A percentile compares a stretch with the other conserved stretches of the same genome.
Evolutionary conservation across 306 rosid species (phyloP).

Genomic region (Nissolia schottii): DNA sequence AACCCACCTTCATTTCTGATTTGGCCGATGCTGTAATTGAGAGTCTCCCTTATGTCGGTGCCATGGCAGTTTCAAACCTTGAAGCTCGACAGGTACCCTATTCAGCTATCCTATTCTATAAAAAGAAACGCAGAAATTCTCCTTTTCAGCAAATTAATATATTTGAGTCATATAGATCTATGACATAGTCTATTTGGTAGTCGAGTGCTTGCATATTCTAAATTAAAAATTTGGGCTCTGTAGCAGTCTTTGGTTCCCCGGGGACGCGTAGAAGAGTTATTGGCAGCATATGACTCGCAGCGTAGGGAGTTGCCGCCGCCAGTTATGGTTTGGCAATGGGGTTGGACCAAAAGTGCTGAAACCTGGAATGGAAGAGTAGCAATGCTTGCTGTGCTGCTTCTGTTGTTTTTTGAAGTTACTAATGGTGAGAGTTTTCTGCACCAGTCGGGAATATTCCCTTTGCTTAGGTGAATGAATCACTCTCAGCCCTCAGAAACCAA

Average conservation of each 20-base stretch:
- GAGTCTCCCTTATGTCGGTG: conserved; percentile 86
- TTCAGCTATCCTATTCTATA: not conserved
- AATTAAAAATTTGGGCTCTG: conserved; percentile 20
- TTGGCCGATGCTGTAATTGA: conserved; percentile 86
- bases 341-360: conserved; percentile 89
- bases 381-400: conserved; percentile 74
- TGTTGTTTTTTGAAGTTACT: conserved; percentile 67
- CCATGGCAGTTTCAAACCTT: conserved; percentile 83
- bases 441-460: conserved; percentile 70
- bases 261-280: conserved; percentile 81
- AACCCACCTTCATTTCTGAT: conserved; percentile 75
- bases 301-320: conserved; percentile 80
- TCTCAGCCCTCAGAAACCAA: not conserved
- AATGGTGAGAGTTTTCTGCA: conserved; percentile 75
- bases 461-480: conserved; percentile 35
- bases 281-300: conserved; percentile 76
- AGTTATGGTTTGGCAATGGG: conserved; percentile 78
- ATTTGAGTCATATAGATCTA: not conserved
- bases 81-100: conserved; percentile 79
- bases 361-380: conserved; percentile 93
- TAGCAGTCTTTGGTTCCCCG: conserved; percentile 76
- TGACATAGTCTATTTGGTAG: not conserved
- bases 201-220: not conserved
- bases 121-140: not conserved
- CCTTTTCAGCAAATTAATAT: not conserved